Evolutionary conservation across 2,329 filamentous ascomycete genomes (phyloP).

Genomic region (Ascochyta lentis): DNA sequence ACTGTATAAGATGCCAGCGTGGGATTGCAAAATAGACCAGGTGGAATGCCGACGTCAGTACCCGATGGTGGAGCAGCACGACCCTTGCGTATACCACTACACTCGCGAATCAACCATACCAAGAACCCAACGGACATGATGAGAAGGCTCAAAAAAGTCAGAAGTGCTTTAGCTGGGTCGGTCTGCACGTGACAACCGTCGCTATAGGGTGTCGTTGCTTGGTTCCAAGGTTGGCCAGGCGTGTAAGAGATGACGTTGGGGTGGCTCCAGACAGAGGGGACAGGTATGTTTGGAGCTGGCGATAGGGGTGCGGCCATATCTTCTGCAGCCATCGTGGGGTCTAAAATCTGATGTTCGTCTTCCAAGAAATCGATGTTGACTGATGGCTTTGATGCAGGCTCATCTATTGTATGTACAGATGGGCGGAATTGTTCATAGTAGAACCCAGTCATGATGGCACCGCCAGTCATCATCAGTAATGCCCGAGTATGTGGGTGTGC

Average conservation of each 20-base stretch:
- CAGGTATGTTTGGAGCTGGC: not conserved
- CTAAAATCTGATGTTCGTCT: not conserved
- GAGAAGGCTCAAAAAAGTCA: not conserved
- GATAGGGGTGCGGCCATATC: not conserved
- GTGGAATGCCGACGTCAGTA: not conserved
- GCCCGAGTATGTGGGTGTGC: not conserved
- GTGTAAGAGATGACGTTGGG: not conserved
- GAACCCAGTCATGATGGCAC: not conserved
- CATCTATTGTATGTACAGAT: not conserved
- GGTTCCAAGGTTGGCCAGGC: not conserved
- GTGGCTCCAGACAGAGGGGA: constrained; percentile 5
- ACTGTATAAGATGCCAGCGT: not conserved
- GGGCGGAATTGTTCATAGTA: not conserved
- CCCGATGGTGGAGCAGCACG: not conserved
- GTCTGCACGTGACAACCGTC: not conserved
- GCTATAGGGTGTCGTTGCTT: not conserved
- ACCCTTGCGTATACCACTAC: not conserved
- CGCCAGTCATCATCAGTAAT: not conserved
- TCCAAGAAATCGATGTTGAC: not conserved
- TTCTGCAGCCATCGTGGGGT: not conserved
- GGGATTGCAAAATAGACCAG: not conserved
- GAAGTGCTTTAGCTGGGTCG: not conserved
- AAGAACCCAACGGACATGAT: not conserved
- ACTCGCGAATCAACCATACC: not conserved
- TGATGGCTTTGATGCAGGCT: not conserved